phyloP scores from a whole-genome alignment of 2,329 filamentous ascomycete genomes.

The Huntiella decipiens region DNA sequence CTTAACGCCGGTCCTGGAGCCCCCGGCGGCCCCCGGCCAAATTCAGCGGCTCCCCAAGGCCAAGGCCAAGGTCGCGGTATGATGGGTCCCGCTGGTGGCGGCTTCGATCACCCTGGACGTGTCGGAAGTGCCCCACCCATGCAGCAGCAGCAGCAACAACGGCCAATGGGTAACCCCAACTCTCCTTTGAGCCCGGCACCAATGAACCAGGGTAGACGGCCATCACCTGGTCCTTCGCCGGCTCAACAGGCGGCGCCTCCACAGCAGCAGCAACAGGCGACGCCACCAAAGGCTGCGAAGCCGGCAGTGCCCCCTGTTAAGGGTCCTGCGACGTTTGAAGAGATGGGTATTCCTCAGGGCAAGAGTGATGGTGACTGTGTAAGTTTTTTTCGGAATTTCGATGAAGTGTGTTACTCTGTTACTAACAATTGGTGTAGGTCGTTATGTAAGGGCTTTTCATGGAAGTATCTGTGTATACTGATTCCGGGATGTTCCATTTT shows the following conservation, averaged over 20 bases:
- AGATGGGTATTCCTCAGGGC: conserved; percentile 81
- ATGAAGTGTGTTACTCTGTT: neutral
- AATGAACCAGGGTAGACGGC: conserved; percentile 11
- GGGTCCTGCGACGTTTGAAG: conserved; percentile 89
- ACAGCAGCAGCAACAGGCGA: conserved; percentile 16
- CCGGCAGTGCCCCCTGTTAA: conserved; percentile 35
- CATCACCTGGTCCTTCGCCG: neutral
- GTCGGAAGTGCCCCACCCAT: conserved; percentile 22
- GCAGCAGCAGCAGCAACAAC: conserved; percentile 11
- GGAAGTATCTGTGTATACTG: too few species aligned
- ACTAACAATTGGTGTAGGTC: conserved; percentile 6
- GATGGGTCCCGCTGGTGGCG: conserved; percentile 13
- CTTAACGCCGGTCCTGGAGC: conserved; percentile 16
- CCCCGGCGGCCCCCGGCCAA: conserved; percentile 14
- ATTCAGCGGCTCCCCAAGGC: conserved; percentile 16
- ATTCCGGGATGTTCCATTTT: too few species aligned
- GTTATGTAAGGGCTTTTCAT: conserved; percentile 6
- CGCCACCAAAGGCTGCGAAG: conserved; percentile 21
- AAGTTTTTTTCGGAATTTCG: conserved; percentile 22
- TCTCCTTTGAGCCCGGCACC: conserved; percentile 11
- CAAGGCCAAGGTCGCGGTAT: conserved; percentile 14
- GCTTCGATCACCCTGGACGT: conserved; percentile 13
- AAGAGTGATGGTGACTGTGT: conserved; percentile 87
- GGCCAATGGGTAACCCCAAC: conserved; percentile 6
- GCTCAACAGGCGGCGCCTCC: conserved; percentile 14